Evolutionary conservation across 2,329 filamentous ascomycete species (phyloP).

Genomic region (Bimuria novae-zelandiae): DNA sequence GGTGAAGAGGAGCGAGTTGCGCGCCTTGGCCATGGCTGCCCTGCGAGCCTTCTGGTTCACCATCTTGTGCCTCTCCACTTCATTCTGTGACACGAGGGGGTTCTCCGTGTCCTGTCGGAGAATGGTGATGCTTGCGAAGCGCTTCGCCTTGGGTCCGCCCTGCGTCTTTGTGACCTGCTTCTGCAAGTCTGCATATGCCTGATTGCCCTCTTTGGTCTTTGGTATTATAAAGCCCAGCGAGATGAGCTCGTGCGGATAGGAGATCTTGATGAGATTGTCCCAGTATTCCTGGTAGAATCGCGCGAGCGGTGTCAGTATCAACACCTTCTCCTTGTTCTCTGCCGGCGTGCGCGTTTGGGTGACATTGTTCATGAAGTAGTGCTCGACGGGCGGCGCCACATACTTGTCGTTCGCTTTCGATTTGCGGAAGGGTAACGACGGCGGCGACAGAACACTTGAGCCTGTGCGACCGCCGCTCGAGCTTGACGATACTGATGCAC

Average conservation of each 20-base stretch:
- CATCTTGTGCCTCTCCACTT: constrained; percentile 89
- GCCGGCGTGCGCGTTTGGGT: constrained; percentile 79
- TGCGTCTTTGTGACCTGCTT: constrained; percentile 85
- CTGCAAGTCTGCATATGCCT: constrained; percentile 81
- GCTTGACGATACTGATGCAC: constrained; percentile 54
- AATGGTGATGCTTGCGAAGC: constrained; percentile 93
- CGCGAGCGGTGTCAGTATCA: constrained; percentile 90
- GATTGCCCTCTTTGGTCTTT: constrained; percentile 89
- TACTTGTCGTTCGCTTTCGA: constrained; percentile 58
- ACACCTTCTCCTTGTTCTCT: constrained; percentile 79
- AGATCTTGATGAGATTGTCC: constrained; percentile 84
- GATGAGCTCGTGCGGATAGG: constrained; percentile 92
- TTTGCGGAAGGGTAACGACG: constrained; percentile 75
- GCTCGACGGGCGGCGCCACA: constrained; percentile 81
- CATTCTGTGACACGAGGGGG: constrained; percentile 77
- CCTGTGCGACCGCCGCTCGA: constrained; percentile 61
- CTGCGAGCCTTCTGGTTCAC: constrained; percentile 84
- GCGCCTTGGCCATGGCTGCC: constrained; percentile 88
- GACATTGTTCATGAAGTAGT: constrained; percentile 94
- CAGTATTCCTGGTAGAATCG: constrained; percentile 95
- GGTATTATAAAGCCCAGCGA: constrained; percentile 95
- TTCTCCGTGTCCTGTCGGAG: constrained; percentile 93
- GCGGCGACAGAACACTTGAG: constrained; percentile 72
- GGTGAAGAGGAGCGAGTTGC: constrained; percentile 94
- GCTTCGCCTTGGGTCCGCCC: constrained; percentile 75